Conservation (phyloP, 2,329 filamentous ascomycete species). For the Ophiostoma triangulosporum region DNA sequence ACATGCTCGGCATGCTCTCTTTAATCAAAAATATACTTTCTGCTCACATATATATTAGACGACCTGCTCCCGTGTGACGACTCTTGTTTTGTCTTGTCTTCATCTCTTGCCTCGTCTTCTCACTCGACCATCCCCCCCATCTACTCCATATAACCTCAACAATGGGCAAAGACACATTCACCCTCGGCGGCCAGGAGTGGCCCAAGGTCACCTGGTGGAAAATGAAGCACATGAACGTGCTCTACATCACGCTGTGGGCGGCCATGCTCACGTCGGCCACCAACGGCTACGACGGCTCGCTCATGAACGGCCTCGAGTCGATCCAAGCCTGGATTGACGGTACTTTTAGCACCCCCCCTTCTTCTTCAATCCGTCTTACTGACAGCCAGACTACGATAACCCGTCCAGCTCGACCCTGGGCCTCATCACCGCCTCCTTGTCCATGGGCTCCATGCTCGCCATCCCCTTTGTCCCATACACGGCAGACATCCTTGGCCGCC, state of each 20-base stretch:
- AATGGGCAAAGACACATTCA: slow-evolving; percentile 17
- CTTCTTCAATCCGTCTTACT: not conserved
- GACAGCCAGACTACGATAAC: slow-evolving; percentile 18
- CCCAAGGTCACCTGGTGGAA: slow-evolving; percentile 15
- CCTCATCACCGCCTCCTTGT: slow-evolving; percentile 30
- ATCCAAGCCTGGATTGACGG: slow-evolving; percentile 23
- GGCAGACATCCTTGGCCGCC: slow-evolving; percentile 31
- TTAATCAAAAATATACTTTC: too few relatives aligned
- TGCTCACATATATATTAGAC: not conserved
- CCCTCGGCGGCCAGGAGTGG: slow-evolving; percentile 17
- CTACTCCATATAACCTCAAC: not conserved
- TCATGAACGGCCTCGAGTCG: slow-evolving; percentile 23
- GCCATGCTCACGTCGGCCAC: slow-evolving; percentile 21
- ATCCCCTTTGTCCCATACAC: slow-evolving; percentile 32
- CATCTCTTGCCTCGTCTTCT: not conserved
- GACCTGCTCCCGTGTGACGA: not conserved
- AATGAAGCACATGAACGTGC: slow-evolving; percentile 16
- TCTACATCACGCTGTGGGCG: slow-evolving; percentile 22
- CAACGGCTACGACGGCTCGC: slow-evolving; percentile 21
- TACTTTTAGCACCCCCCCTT: too few relatives aligned
- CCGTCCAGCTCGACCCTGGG: slow-evolving; percentile 24
- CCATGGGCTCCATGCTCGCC: slow-evolving; percentile 30
- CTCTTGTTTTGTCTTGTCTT: not conserved
- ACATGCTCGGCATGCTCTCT: not conserved
- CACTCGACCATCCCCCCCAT: not conserved